phyloP scores from a whole-genome alignment of 2,329 filamentous ascomycete genomes.

The Xylariaceae sp. region DNA sequence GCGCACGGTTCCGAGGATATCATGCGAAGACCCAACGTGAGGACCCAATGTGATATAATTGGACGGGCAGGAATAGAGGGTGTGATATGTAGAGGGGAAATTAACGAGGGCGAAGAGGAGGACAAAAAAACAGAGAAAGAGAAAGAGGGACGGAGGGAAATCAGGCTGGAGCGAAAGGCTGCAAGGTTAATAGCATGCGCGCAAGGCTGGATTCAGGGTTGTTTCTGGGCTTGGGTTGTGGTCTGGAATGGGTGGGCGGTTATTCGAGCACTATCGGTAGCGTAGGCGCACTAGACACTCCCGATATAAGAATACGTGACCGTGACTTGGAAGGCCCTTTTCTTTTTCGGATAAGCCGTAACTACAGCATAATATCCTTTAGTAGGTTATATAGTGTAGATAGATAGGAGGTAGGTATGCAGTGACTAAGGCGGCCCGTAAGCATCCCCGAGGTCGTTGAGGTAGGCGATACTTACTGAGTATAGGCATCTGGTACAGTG shows the following conservation, averaged over 20 bases:
- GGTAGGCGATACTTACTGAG: too few relatives aligned
- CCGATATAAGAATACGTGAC: background rate
- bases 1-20: conserved; percentile 3
- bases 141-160: background rate
- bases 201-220: conserved; percentile 23
- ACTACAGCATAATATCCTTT: too few relatives aligned
- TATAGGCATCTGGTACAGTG: too few relatives aligned
- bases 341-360: too few relatives aligned
- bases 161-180: conserved; percentile 28
- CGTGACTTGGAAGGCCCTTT: too few relatives aligned
- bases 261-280: background rate
- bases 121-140: conserved; percentile 1
- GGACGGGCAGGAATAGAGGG: conserved; percentile 4
- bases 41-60: background rate
- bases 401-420: too few relatives aligned
- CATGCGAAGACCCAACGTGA: conserved; percentile 6
- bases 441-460: too few relatives aligned
- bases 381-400: too few relatives aligned
- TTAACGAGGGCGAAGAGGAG: conserved; percentile 7
- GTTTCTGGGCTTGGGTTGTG: background rate
- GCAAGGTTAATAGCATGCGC: conserved; percentile 10
- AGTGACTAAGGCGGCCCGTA: too few relatives aligned
- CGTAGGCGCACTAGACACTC: background rate
- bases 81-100: conserved; percentile 3
- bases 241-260: conserved; percentile 10